Percentiles rank a stretch among this genome's conserved stretches.
phyloP scores from a whole-genome alignment of 805 yeast species.

The Sungouiella blattae region DNA sequence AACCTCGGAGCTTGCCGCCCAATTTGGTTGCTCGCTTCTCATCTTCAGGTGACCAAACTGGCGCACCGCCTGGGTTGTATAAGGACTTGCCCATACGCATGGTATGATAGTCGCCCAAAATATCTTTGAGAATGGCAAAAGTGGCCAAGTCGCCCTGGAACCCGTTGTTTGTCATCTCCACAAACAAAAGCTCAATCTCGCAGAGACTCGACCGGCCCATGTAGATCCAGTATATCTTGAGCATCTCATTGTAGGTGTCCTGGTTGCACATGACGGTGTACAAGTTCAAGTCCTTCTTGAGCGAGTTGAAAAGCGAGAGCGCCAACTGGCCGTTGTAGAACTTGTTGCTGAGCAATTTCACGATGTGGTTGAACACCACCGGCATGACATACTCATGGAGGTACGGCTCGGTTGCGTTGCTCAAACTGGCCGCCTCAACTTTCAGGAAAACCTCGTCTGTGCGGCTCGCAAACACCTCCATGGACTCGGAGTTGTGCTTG shows the following conservation, averaged over 20 bases:
- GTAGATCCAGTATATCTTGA: constrained; percentile 35
- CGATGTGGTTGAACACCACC: constrained; percentile 28
- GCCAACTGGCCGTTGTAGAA: constrained; percentile 35
- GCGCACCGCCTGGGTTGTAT: constrained; percentile 20
- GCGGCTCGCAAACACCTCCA: constrained; percentile 10
- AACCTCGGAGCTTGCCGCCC: constrained; percentile 15
- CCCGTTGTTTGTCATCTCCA: constrained; percentile 42
- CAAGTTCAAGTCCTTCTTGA: constrained; percentile 30
- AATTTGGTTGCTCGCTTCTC: constrained; percentile 27
- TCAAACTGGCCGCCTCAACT: constrained; percentile 12
- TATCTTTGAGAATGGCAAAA: constrained; percentile 31
- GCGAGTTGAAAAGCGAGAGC: constrained; percentile 30
- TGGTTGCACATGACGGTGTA: constrained; percentile 38
- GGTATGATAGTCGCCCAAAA: constrained; percentile 31
- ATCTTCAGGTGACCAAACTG: constrained; percentile 38
- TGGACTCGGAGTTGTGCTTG: constrained; percentile 12
- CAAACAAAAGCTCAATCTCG: constrained; percentile 29
- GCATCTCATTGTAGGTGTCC: constrained; percentile 38
- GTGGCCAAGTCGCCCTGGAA: constrained; percentile 35
- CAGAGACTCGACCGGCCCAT: constrained; percentile 34
- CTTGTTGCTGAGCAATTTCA: constrained; percentile 22
- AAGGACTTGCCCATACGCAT: constrained; percentile 28
- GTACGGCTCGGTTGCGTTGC: constrained; percentile 18
- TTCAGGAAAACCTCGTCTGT: constrained; percentile 19
- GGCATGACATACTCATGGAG: constrained; percentile 36